phyloP scores from a whole-genome alignment of 1,139 yeast species.

The Arxiozyma telluris region DNA sequence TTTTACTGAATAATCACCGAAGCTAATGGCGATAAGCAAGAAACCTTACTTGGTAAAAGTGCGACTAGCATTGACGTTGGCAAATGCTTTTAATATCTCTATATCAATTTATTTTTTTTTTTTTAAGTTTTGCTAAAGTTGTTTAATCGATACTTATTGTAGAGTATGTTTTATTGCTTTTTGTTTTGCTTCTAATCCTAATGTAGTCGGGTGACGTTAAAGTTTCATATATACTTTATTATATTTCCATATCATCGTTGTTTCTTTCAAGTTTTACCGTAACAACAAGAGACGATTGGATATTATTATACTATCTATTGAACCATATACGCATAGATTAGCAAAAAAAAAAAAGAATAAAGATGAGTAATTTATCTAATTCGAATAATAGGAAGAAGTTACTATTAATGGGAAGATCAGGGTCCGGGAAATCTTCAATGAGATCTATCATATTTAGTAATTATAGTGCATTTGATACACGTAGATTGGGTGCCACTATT shows the following conservation, averaged over 20 bases:
- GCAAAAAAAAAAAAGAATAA: too few species aligned
- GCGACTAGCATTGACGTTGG: too few species aligned
- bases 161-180: too few species aligned
- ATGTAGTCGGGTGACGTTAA: background rate
- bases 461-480: slow-evolving; percentile 92
- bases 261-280: background rate
- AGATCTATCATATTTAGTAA: slow-evolving; percentile 90
- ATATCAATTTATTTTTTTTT: too few species aligned
- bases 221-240: too few species aligned
- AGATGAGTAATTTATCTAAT: slow-evolving; percentile 7
- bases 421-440: slow-evolving; percentile 97
- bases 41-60: too few species aligned
- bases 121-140: too few species aligned
- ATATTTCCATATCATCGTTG: background rate
- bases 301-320: background rate
- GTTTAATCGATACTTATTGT: too few species aligned
- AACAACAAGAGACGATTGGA: background rate
- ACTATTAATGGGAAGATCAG: slow-evolving; percentile 70
- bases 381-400: slow-evolving; percentile 29
- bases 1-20: too few species aligned
- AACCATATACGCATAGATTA: background rate
- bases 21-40: too few species aligned
- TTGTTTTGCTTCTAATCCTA: too few species aligned
- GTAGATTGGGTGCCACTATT: slow-evolving; percentile 92
- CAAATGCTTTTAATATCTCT: too few species aligned